These are phyloP conservation scores for Aurifilum marmelostoma DNA, from an alignment of 2,329 filamentous ascomycete species.

Conservation along the genomic window DNA sequence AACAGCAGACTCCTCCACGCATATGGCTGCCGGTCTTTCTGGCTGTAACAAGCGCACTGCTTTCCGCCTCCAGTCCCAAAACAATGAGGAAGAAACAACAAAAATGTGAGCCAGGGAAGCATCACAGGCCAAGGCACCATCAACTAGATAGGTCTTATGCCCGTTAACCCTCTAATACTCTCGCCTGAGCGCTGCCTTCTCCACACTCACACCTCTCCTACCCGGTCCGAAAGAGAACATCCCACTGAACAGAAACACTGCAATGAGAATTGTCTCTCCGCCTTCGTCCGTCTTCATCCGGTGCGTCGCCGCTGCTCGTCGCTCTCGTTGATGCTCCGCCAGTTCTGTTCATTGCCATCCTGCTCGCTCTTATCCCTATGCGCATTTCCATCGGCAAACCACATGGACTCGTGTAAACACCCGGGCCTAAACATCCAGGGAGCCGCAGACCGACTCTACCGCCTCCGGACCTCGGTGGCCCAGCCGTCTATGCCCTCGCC, in stretches of 20 bases:
- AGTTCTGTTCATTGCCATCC: background rate
- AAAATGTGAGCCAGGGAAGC: background rate
- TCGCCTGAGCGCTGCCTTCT: background rate
- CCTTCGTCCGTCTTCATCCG: background rate
- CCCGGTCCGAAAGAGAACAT: background rate
- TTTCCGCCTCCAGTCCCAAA: background rate
- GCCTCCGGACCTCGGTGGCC: slow-evolving; percentile 85
- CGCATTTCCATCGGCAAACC: background rate
- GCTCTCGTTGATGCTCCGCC: background rate
- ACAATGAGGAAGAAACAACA: background rate
- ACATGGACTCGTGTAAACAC: background rate
- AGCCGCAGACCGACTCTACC: slow-evolving; percentile 48
- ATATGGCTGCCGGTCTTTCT: background rate
- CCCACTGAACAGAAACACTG: background rate
- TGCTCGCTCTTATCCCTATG: background rate
- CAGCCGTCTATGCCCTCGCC: slow-evolving; percentile 95
- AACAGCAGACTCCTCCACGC: background rate
- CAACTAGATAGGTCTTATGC: background rate
- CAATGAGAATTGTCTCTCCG: background rate
- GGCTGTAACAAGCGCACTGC: background rate
- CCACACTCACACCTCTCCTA: background rate
- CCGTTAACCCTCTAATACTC: background rate
- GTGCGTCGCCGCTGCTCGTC: background rate
- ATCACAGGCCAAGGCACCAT: background rate
- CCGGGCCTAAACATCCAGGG: background rate